Conservation (phyloP, 2,329 filamentous ascomycete genomes). For the Neopestalotiopsis sp. region DNA sequence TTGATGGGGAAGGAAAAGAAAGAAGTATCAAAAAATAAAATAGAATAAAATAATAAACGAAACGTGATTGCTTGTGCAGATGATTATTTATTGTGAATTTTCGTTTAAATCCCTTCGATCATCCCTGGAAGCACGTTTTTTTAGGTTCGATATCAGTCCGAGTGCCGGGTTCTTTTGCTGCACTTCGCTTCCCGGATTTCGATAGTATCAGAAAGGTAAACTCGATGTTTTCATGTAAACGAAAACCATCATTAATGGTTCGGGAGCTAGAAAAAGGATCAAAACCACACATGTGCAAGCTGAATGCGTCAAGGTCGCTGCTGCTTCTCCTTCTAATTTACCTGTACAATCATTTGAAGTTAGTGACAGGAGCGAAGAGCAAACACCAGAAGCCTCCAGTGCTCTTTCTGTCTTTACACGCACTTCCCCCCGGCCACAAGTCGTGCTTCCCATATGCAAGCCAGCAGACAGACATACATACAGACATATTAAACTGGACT, state of each 20-base stretch:
- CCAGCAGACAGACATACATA: no score
- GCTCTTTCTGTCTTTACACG: no score
- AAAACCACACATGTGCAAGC: neutral
- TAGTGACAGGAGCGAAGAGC: no score
- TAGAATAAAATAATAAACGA: neutral
- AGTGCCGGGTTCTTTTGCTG: neutral
- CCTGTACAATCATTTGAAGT: neutral
- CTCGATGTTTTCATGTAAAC: neutral
- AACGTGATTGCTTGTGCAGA: neutral
- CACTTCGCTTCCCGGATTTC: neutral
- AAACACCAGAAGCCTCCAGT: no score
- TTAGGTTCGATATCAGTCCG: neutral
- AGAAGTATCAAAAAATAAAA: neutral
- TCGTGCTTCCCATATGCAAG: no score
- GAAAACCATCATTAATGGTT: neutral
- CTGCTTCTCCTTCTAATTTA: no score
- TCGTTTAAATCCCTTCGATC: neutral
- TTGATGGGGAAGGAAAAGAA: neutral
- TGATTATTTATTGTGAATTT: neutral
- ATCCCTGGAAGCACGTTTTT: neutral
- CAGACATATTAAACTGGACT: no score
- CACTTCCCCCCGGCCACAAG: no score
- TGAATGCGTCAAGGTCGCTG: neutral
- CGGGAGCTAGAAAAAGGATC: neutral
- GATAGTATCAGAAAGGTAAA: neutral